Conservation (phyloP, 1,284 basidiomycete genomes). For the Boletellus deceptivus region DNA sequence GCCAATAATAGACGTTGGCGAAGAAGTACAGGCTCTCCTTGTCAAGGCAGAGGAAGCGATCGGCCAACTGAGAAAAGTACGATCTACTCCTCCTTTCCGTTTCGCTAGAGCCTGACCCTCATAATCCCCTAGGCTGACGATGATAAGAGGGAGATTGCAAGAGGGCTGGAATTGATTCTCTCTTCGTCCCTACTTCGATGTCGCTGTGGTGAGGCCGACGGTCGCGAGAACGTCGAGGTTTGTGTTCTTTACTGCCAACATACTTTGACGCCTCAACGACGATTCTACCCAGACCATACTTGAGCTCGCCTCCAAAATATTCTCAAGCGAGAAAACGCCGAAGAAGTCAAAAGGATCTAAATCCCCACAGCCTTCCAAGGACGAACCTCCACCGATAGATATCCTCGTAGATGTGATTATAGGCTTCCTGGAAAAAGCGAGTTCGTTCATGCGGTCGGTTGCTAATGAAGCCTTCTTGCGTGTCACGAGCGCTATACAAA, state of each 20-base stretch:
- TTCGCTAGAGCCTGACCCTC: neutral
- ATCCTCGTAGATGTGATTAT: constrained; percentile 86
- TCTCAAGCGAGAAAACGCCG: constrained; percentile 44
- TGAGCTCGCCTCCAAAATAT: constrained; percentile 52
- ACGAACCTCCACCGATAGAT: constrained; percentile 65
- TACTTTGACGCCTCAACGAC: neutral
- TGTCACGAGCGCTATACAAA: constrained; percentile 67
- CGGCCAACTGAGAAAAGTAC: constrained; percentile 48
- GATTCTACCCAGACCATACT: constrained; percentile 46
- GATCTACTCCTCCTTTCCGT: constrained; percentile 3
- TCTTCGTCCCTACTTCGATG: constrained; percentile 67
- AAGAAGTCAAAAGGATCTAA: constrained; percentile 43
- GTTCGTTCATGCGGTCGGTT: constrained; percentile 77
- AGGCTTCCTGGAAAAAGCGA: constrained; percentile 84
- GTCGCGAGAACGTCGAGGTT: constrained; percentile 64
- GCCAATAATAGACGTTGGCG: constrained; percentile 54
- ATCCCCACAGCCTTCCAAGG: constrained; percentile 16
- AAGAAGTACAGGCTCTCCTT: constrained; percentile 52
- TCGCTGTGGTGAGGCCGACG: constrained; percentile 60
- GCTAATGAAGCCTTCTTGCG: constrained; percentile 83
- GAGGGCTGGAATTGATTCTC: constrained; percentile 71
- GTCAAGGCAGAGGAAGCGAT: constrained; percentile 48
- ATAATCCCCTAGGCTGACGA: constrained; percentile 41
- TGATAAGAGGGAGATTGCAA: constrained; percentile 51
- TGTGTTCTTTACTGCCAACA: constrained; percentile 11